These are phyloP conservation scores for Ophiostoma australiae DNA, from an alignment of 2,329 filamentous ascomycete species.

Conservation along the genomic window DNA sequence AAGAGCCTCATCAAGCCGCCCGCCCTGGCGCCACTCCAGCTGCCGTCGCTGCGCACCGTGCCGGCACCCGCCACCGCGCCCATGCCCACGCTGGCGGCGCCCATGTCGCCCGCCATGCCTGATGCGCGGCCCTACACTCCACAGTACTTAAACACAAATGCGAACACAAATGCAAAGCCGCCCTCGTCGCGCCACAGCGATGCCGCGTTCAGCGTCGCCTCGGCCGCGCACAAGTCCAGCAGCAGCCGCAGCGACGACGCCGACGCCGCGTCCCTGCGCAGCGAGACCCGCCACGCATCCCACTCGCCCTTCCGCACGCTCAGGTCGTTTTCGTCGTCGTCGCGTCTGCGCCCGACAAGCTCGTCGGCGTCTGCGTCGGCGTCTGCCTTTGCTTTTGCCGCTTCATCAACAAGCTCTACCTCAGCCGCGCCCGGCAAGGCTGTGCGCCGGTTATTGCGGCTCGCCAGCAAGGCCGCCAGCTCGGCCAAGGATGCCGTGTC, in stretches of 20 bases:
- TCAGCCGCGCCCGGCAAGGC: constrained; percentile 17
- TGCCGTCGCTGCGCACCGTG: neutral
- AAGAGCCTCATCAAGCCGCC: neutral
- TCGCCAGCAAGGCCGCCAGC: constrained; percentile 21
- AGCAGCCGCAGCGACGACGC: neutral
- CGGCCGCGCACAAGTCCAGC: neutral
- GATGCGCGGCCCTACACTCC: neutral
- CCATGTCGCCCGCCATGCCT: neutral
- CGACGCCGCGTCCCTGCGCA: neutral
- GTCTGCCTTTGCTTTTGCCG: neutral
- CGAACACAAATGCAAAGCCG: neutral
- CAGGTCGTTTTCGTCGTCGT: constrained; percentile 11
- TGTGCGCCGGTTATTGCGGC: constrained; percentile 18
- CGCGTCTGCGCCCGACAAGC: constrained; percentile 15
- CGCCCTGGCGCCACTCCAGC: neutral
- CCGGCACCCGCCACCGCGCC: neutral
- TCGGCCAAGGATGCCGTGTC: constrained; percentile 15
- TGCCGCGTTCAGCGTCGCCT: neutral
- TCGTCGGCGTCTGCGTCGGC: neutral
- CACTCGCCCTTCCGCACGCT: neutral
- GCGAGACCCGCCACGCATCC: neutral
- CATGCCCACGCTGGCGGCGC: neutral
- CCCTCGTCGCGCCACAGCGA: neutral
- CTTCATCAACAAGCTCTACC: neutral
- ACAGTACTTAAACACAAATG: neutral